Evolutionary conservation across 2,329 filamentous ascomycete species (phyloP).

Genomic region (Arachnomyces sp.): DNA sequence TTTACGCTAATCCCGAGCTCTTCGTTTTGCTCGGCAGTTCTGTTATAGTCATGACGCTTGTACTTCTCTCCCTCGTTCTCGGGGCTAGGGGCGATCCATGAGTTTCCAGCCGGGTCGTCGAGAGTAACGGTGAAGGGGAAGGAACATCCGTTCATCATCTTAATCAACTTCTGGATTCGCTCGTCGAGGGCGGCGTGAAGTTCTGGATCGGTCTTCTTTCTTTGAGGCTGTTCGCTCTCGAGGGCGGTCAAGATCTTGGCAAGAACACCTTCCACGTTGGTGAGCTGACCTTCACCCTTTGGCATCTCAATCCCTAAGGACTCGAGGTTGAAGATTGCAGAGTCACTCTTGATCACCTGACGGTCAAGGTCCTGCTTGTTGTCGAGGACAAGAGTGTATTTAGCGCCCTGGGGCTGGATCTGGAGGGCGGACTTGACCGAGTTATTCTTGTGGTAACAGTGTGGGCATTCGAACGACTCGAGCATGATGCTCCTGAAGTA

Average conservation of each 20-base stretch:
- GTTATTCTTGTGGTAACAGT: conserved; percentile 84
- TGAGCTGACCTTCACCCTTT: conserved; percentile 79
- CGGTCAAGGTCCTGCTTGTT: conserved; percentile 65
- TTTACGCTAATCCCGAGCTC: conserved; percentile 62
- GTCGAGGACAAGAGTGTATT: conserved; percentile 75
- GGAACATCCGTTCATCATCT: conserved; percentile 66
- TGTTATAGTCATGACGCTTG: conserved; percentile 72
- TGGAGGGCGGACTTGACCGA: conserved; percentile 88
- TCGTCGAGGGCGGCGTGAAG: conserved; percentile 68
- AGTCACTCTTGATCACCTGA: conserved; percentile 88
- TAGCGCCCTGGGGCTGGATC: conserved; percentile 80
- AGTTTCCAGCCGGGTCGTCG: conserved; percentile 91
- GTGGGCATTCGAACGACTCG: conserved; percentile 89
- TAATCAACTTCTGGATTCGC: conserved; percentile 63
- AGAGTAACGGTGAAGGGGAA: conserved; percentile 85
- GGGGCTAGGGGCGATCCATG: conserved; percentile 84
- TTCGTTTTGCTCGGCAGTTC: conserved; percentile 79
- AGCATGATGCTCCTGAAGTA: conserved; percentile 97
- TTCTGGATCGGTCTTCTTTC: conserved; percentile 70
- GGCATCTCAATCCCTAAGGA: conserved; percentile 92
- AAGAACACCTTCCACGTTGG: conserved; percentile 86
- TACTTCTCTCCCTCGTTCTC: conserved; percentile 74
- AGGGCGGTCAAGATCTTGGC: conserved; percentile 71
- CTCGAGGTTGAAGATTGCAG: conserved; percentile 74
- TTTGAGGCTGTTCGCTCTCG: conserved; percentile 68